Evolutionary conservation across 495 filamentous ascomycete genomes (phyloP), one percentile per base, ranked within the genome.

Genomic region (Halenospora varia): DNA sequence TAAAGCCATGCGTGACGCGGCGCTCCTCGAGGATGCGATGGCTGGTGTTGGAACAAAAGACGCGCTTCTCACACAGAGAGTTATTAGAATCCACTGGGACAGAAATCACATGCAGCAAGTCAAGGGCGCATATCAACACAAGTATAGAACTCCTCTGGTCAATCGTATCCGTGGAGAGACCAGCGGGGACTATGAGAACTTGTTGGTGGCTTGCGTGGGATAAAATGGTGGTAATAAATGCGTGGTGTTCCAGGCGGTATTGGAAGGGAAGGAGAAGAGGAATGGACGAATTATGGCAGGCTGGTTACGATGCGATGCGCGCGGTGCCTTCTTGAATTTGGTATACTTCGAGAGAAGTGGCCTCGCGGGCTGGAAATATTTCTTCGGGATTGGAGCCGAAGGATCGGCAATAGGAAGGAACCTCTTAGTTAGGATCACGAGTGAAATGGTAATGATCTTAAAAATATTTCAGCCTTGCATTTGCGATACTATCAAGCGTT

Each of bases 11-110:
- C 82, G 88, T 45, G 92, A 96, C 64, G 93, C 94, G 0, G 75
- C 79, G 22, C 71, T 86, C 8, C 75, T 97, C 13, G 91, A 97
- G 66, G 87, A 88, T 15, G 81, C 87, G 18, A 97, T 97, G 92
- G 80, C 82, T 9, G 94, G 93, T 0, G 59, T 85, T 51, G 93
- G 93, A 0, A 97, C 93, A 1, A 92, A 92, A 68, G 93, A 97
- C 60, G 77, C 87, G 23, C 72, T 88, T 40, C 73, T 97, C n/a
- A 78, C 91, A 26, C 77, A 82, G 22, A 73, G 92, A 10, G 77
- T 92, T 10, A 81, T 96, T 4, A 77, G 88, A 35, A 67, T 79
- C 25, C 91, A 96, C 63, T 97, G 93, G 93, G 79, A 96, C 58
- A 77, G 75, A 13, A 69, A 75, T 26, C 79, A 89, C 66, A 77